Conservation (phyloP, 345 rosid genomes). For the Eucalyptus marginata region DNA sequence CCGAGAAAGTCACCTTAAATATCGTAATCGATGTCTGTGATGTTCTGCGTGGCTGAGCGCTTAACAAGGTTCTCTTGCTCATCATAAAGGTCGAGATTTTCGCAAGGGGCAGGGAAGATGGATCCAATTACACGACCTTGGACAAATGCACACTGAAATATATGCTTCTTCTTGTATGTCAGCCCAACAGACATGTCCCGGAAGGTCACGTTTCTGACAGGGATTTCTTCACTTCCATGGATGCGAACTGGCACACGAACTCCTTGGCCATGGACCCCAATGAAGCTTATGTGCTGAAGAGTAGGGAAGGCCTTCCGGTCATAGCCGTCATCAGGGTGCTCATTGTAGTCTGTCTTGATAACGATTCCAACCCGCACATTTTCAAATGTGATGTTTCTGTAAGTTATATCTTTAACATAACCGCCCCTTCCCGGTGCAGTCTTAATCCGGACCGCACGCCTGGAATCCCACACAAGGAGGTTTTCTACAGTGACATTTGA, state of each 20-base stretch:
- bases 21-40: constrained; percentile 82
- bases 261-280: constrained; percentile 75
- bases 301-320: constrained; percentile 69
- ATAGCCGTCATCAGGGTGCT: constrained; percentile 77
- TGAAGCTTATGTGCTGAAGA: constrained; percentile 60
- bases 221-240: constrained; percentile 85
- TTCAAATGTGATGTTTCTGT: constrained; percentile 75
- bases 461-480: constrained; percentile 75
- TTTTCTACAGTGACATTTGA: constrained; percentile 77
- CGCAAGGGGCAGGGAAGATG: constrained; percentile 84
- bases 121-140: constrained; percentile 83
- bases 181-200: constrained; percentile 82
- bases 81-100: constrained; percentile 80
- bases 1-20: constrained; percentile 10
- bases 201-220: constrained; percentile 67
- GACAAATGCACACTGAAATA: constrained; percentile 84
- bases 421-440: constrained; percentile 97
- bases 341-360: constrained; percentile 90
- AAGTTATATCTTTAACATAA: constrained; percentile 54
- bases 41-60: constrained; percentile 53
- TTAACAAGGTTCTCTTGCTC: constrained; percentile 57
- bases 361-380: constrained; percentile 82
- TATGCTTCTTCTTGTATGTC: constrained; percentile 89
- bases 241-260: constrained; percentile 95
- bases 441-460: constrained; percentile 93